Conservation (phyloP, 257 asterid genomes). For the Solanum ossicruentum region DNA sequence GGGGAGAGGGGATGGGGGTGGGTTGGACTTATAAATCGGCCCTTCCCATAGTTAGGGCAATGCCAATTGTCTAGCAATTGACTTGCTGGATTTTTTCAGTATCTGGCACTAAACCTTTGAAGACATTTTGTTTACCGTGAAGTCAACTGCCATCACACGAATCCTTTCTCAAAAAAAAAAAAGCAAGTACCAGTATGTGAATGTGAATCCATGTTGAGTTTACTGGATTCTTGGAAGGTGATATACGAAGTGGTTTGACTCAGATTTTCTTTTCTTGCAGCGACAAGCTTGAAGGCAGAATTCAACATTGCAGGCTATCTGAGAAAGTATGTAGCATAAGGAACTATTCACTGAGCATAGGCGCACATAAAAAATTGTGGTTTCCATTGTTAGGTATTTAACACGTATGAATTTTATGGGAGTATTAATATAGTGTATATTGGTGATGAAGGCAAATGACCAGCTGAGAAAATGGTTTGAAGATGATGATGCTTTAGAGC, state of each 20-base stretch:
- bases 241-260: not conserved
- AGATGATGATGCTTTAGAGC: conserved; percentile 83
- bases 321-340: conserved; percentile 54
- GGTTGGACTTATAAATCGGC: not conserved
- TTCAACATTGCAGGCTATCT: conserved; percentile 65
- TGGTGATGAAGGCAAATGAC: conserved; percentile 53
- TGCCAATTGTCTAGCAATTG: not conserved
- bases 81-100: not conserved
- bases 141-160: not conserved
- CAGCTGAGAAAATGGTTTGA: conserved; percentile 58
- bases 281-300: conserved; percentile 83
- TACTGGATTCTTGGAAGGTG: not conserved
- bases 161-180: too few relatives aligned
- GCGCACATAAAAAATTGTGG: not conserved
- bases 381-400: not conserved
- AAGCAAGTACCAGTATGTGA: not conserved
- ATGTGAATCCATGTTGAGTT: not conserved
- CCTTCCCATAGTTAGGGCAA: not conserved
- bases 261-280: conserved; percentile 17
- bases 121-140: not conserved
- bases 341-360: not conserved
- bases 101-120: not conserved
- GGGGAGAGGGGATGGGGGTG: too few relatives aligned
- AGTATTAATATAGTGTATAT: not conserved
- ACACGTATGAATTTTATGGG: not conserved